Base-by-base conservation (phyloP, 176 grass and related monocot species). In the Avena sativa region DNA sequence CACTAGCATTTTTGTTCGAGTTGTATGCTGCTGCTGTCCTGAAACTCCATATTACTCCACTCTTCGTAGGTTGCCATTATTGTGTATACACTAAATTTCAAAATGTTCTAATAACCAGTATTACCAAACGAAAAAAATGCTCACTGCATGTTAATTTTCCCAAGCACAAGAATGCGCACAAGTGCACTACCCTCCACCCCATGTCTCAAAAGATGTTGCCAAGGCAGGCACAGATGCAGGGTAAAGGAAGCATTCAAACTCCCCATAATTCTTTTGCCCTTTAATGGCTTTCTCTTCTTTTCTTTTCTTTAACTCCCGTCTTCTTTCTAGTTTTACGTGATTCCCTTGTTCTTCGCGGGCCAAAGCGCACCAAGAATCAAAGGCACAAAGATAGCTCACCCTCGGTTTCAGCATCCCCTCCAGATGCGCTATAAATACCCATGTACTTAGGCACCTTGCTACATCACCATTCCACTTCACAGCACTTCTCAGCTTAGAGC, bases 131-230 rank as follows among this genome's bases (percentile, higher is more conserved):
- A 47, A 48, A 85, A 74, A 32, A 86, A 9, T 89, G 83, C 53
- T 81, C 56, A 68, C 2, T 81, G 88, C 59, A 85, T 48, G 44
- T 63, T 81, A 78, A 82, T 65, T 79, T 92, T 82, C 78, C 74
- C 84, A 83, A 81, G 62, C 89, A 83, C 80, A 80, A 89, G 70
- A 81, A 88, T 86, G 84, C 60, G 53, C 49, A 62, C 72, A 83
- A 83, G 67, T 94, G 89, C 89, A 91, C 82, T 88, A 81, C 85
- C 61, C 92, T 91, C 51, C 23, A 86, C 73, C 77, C 83, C 51
- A 83, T 80, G 92, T 97, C 95, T 94, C 83, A 94, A 97, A 97
- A 97, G 92, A 97, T 89, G 92, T 86, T 91, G 84, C 92, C 80
- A 87, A 71, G 81, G 80, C 63, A 89, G 81, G 82, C 85, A 82